Evolutionary conservation across 148 eudicot species (phyloP).

Genomic region (Linanthus parryae): DNA sequence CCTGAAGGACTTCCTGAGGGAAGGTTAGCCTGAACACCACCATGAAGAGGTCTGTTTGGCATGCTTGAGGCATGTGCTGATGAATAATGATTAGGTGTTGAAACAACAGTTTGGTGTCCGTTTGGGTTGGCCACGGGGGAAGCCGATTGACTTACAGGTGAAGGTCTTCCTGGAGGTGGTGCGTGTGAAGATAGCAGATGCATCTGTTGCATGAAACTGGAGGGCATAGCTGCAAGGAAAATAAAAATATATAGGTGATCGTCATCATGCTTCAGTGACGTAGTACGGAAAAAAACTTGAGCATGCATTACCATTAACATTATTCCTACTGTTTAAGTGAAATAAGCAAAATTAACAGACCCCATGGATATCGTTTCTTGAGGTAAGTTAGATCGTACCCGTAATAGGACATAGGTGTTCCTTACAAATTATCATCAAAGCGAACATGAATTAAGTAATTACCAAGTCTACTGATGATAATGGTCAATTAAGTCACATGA

Average conservation of each 20-base stretch:
- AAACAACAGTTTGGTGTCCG: slow-evolving; percentile 16
- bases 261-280: no score
- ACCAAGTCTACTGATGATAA: no score
- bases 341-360: no score
- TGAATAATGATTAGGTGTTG: slow-evolving; percentile 23
- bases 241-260: neutral
- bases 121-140: slow-evolving; percentile 16
- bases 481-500: no score
- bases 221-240: slow-evolving; percentile 4
- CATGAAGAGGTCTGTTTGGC: slow-evolving; percentile 24
- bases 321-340: no score
- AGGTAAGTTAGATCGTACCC: no score
- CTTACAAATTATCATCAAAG: no score
- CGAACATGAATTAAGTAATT: no score
- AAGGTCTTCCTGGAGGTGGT: slow-evolving; percentile 6
- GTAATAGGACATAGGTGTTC: no score
- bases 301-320: no score
- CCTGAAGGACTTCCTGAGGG: slow-evolving; percentile 30
- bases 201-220: slow-evolving; percentile 6
- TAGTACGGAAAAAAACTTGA: no score
- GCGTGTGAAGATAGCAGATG: slow-evolving; percentile 1
- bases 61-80: slow-evolving; percentile 23
- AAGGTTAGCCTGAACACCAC: slow-evolving; percentile 18
- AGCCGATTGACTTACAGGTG: slow-evolving; percentile 16
- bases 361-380: no score